Evolutionary conservation across 2,329 filamentous ascomycete species (phyloP), one percentile per base, ranked within the genome.

Genomic region (Aspergillus nomiae): DNA sequence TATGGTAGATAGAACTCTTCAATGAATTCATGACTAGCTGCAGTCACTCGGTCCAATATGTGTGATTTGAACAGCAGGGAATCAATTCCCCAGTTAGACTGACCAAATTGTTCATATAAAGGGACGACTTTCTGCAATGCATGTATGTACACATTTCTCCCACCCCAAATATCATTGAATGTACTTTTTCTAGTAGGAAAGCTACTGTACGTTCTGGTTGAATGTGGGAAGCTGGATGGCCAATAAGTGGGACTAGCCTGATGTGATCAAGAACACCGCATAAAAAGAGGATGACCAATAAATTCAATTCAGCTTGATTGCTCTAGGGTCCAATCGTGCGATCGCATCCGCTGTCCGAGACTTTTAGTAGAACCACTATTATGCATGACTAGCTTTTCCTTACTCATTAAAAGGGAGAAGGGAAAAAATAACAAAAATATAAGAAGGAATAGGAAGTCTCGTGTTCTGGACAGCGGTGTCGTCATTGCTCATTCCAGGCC

Each of bases 391-490:
- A 30, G 46, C 24, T 30, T 50, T 19, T 28, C 7, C 7, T 48
- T 16, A 26, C 3, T 48, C 6, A 26, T 10, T 24, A 7, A n/a
- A n/a, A 9, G 8, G 38, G 1, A 38, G 16, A 9, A 41, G 4
- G 12, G 14, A 50, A n/a, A 30, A 19, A 10, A 10, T 36, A 54
- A 21, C 10, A 36, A n/a, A 26, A 7, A 19, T 32, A 32, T 21
- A n/a, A 7, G 10, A 21, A 54, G 38, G 24, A 11, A 54, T 24
- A 11, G 21, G 24, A 21, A 26, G 24, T 26, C 21, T 48, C 14
- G 21, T 48, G 46, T 50, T 50, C 46, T 30, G 46, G 46, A 50
- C 46, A 28, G 24, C 56, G 32, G 46, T 60, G 58, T 60, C 58
- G 58, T 60, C 58, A 55, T 55, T 55, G 51, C 21, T 10, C 21